phyloP scores from a whole-genome alignment of 129 eudicot genomes.

The Erigeron canadensis region DNA sequence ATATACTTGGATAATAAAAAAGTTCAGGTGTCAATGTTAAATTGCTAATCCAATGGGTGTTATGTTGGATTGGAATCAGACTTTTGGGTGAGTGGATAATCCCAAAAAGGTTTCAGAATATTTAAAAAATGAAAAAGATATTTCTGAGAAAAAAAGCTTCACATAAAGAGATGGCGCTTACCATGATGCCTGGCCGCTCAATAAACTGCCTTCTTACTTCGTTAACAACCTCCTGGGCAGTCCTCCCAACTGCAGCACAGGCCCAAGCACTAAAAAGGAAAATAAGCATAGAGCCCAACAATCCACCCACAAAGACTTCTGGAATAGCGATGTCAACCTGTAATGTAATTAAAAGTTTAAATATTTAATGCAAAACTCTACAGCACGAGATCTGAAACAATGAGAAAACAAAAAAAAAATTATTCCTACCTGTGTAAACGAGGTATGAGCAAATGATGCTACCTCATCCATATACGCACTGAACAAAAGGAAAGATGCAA shows the following conservation, averaged over 20 bases:
- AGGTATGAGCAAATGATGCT: slow-evolving; percentile 63
- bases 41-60: neutral
- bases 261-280: slow-evolving; percentile 98
- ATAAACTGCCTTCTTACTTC: slow-evolving; percentile 99
- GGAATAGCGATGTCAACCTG: slow-evolving; percentile 99
- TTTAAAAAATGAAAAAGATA: neutral
- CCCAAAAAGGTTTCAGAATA: neutral
- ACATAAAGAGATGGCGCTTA: slow-evolving; percentile 28
- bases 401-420: neutral
- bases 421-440: slow-evolving; percentile 68
- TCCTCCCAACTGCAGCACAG: slow-evolving; percentile 94
- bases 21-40: neutral
- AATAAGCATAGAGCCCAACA: slow-evolving; percentile 96
- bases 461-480: slow-evolving; percentile 99
- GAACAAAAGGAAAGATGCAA: slow-evolving; percentile 93
- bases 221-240: slow-evolving; percentile 96
- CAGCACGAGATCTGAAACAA: slow-evolving; percentile 14
- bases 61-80: slow-evolving; percentile 7
- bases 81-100: neutral
- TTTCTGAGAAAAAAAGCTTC: slow-evolving; percentile 10
- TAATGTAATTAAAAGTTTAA: slow-evolving; percentile 15
- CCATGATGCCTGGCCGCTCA: slow-evolving; percentile 99
- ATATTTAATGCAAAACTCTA: slow-evolving; percentile 5
- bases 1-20: neutral
- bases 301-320: slow-evolving; percentile 94